Evolutionary conservation across 108 stramenopile species (phyloP).

Genomic region (Fragilaria crotonensis): DNA sequence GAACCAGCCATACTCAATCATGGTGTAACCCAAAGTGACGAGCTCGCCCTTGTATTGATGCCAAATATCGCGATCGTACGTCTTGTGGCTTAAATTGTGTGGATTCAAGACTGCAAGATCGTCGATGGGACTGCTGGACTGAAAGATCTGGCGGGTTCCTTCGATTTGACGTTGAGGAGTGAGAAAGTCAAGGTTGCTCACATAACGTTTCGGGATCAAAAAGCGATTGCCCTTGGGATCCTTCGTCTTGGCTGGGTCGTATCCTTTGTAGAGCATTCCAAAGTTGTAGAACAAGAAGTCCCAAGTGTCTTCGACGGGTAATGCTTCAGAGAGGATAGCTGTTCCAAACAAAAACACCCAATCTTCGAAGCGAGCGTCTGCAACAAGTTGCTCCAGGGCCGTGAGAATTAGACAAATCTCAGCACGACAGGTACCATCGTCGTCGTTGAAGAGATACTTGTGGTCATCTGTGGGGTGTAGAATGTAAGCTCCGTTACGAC

Average conservation of each 20-base stretch:
- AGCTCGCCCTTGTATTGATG: conserved; percentile 46
- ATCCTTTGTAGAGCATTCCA: conserved; percentile 60
- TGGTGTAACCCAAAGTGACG: conserved; percentile 36
- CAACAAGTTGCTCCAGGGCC: conserved; percentile 45
- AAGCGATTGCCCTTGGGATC: conserved; percentile 49
- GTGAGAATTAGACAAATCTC: conserved; percentile 55
- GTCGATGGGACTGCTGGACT: conserved; percentile 1
- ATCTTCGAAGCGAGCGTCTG: conserved; percentile 47
- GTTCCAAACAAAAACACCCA: conserved; percentile 76
- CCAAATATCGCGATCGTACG: conserved; percentile 50
- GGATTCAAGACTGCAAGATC: conserved; percentile 34
- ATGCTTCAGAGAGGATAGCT: conserved; percentile 36
- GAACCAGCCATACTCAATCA: conserved; percentile 71
- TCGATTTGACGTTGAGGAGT: conserved; percentile 44
- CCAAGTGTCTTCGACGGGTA: conserved; percentile 28
- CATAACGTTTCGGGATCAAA: conserved; percentile 63
- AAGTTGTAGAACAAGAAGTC: conserved; percentile 70
- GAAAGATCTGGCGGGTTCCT: neutral
- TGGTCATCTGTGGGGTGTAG: neutral
- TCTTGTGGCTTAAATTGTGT: conserved; percentile 10
- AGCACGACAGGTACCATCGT: conserved; percentile 26
- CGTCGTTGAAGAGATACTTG: conserved; percentile 20
- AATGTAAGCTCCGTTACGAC: conserved; percentile 45
- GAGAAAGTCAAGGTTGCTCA: conserved; percentile 54
- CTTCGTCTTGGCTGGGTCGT: conserved; percentile 34